Base-by-base conservation (phyloP, 2,329 filamentous ascomycete species). In the Fusarium newnesense region DNA sequence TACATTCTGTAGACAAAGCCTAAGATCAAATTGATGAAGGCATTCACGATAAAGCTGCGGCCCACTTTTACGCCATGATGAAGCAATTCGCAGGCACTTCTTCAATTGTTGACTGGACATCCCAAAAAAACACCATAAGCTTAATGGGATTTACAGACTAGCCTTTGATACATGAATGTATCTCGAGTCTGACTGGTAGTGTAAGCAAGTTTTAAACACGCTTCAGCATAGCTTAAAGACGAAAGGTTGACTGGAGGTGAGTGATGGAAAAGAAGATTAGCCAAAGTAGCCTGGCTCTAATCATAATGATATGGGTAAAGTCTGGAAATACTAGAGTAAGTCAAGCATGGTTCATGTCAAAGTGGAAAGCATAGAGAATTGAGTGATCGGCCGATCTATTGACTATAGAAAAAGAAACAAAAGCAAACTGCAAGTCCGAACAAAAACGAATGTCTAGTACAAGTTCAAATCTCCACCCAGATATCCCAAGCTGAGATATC, bases 381-480 rank as follows among this genome's bases (percentile, higher is more conserved):
- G 19, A 18, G 30, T 54, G 59, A 65, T 64, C 62, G 62, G 62
- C 62, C 62, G 62, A 65, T 65, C 59, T 64, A 64, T 65, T 64
- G 46, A 39, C n/a, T 65, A 36, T 28, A 10, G 19, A 44, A 64
- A 53, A 63, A 2, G 18, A 34, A 34, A 15, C n/a, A 6, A 30
- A 64, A 64, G 43, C 26, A 50, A 64, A 61, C 13, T n/a, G 42
- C 30, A 61, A 30, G 10, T 62, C 30, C 30, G 42, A 32, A 21
- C 24, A 2, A 30, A 30, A 64, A 63, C n/a, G 58, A 63, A 40
- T 37, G 56, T 43, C 30, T 37, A n/a, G 58, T 63, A 39, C 62
- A 53, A 53, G 7, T 24, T 52, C 26, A 34, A 49, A 37, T n/a
- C 18, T 16, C 26, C 7, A 21, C 44, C 10, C 16, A 28, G n/a